Evolutionary conservation across 257 asterid genomes (phyloP).

Genomic region (Nicotiana tabacum): DNA sequence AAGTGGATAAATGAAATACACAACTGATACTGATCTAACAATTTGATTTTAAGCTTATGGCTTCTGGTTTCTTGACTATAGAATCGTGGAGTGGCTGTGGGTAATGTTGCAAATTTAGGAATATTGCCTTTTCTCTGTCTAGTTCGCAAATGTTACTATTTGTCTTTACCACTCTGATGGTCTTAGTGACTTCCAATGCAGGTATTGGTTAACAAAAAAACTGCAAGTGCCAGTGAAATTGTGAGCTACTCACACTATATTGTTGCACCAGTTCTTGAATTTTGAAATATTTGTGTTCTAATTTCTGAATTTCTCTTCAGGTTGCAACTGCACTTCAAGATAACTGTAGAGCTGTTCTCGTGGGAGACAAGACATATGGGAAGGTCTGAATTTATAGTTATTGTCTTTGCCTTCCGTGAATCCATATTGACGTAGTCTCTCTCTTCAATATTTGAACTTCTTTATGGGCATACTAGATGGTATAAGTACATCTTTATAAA

Average conservation of each 20-base stretch:
- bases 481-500: background rate
- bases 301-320: slow-evolving; percentile 39
- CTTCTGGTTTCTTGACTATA: background rate
- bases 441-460: background rate
- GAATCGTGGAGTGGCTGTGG: background rate
- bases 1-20: background rate
- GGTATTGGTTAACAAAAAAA: slow-evolving; percentile 92
- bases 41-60: background rate
- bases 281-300: slow-evolving; percentile 7
- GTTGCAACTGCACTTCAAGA: slow-evolving; percentile 99
- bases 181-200: slow-evolving; percentile 35
- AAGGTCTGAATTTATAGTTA: slow-evolving; percentile 44
- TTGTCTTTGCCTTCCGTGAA: background rate
- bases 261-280: slow-evolving; percentile 5
- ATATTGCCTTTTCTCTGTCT: background rate
- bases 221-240: slow-evolving; percentile 99
- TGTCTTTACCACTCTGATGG: background rate
- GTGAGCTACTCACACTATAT: slow-evolving; percentile 49
- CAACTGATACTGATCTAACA: background rate
- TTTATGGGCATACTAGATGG: background rate
- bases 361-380: slow-evolving; percentile 94
- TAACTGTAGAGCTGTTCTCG: slow-evolving; percentile 96
- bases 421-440: background rate
- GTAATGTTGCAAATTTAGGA: background rate
- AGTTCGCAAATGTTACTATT: background rate